phyloP scores from a whole-genome alignment of 352 stramenopile species.

The Globisporangium nodosum region DNA sequence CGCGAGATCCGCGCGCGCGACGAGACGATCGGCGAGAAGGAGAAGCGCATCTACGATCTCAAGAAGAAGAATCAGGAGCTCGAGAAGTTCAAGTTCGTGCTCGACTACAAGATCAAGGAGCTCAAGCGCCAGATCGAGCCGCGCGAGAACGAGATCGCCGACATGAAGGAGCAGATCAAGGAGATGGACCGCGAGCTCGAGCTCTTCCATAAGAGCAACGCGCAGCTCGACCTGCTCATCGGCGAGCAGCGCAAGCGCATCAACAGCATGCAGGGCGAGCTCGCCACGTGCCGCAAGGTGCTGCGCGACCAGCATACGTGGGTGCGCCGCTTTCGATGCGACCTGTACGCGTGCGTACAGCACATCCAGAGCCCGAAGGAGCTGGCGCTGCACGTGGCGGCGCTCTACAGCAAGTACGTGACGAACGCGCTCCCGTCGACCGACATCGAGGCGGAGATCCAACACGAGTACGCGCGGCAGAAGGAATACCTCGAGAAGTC shows the following conservation, averaged over 20 bases:
- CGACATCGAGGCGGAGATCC: conserved; percentile 63
- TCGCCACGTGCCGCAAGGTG: conserved; percentile 46
- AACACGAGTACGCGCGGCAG: conserved; percentile 88
- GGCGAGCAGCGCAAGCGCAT: conserved; percentile 92
- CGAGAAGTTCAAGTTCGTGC: conserved; percentile 97
- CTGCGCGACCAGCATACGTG: conserved; percentile 59
- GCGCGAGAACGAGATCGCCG: conserved; percentile 91
- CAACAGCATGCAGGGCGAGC: conserved; percentile 87
- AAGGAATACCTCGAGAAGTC: conserved; percentile 91
- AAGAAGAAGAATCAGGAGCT: conserved; percentile 98
- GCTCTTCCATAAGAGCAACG: conserved; percentile 95
- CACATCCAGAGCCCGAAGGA: conserved; percentile 68
- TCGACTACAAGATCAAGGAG: conserved; percentile 97
- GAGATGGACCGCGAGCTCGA: conserved; percentile 94
- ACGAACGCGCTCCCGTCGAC: conserved; percentile 29
- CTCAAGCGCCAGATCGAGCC: conserved; percentile 95
- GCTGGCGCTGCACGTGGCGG: conserved; percentile 72
- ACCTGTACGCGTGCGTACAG: conserved; percentile 81
- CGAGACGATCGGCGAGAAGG: conserved; percentile 94
- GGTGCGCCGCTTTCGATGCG: conserved; percentile 73
- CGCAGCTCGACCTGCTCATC: conserved; percentile 94
- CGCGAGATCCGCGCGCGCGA: conserved; percentile 91
- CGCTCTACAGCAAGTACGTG: conserved; percentile 74
- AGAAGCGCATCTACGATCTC: conserved; percentile 95
- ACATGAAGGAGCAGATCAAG: conserved; percentile 95